Percentiles rank a stretch among this genome's conserved stretches.
These are phyloP conservation scores for Scenedesmus sp. DNA, from an alignment of 163 green algal genomes.

Conservation along the genomic window DNA sequence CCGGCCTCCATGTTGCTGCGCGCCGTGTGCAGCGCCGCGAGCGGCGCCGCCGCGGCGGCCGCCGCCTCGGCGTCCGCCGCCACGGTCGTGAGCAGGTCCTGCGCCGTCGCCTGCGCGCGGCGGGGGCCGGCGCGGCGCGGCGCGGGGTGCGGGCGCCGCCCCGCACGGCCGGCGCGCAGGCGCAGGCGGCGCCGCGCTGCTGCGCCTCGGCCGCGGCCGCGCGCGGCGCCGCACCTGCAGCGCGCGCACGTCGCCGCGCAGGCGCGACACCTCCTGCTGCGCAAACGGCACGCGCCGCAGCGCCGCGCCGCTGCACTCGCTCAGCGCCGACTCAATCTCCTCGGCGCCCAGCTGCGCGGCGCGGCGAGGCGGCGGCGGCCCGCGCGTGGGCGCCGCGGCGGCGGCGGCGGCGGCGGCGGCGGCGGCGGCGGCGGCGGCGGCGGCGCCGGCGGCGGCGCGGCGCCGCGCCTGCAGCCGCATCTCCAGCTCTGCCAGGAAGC, in stretches of 20 bases:
- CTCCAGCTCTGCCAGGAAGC: constrained; percentile 87
- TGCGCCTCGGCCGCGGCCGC: not conserved
- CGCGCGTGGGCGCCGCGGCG: too few species aligned
- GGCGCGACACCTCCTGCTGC: constrained; percentile 78
- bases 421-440: too few species aligned
- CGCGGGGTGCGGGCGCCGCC: too few species aligned
- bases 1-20: constrained; percentile 40
- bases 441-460: too few species aligned
- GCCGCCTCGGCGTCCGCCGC: constrained; percentile 23
- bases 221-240: constrained; percentile 47
- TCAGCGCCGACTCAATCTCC: constrained; percentile 71
- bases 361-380: too few species aligned
- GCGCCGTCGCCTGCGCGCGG: constrained; percentile 4
- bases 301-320: constrained; percentile 71
- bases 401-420: too few species aligned
- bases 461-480: constrained; percentile 89
- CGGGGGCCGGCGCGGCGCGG: too few species aligned
- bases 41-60: constrained; percentile 7
- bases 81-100: not conserved
- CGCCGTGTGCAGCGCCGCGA: too few species aligned
- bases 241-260: constrained; percentile 52
- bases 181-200: not conserved
- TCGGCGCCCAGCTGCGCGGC: constrained; percentile 86
- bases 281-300: constrained; percentile 85
- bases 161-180: too few species aligned